These are phyloP conservation scores for Paraphaeosphaeria minitans DNA, from an alignment of 2,329 filamentous ascomycete species.

Conservation along the genomic window DNA sequence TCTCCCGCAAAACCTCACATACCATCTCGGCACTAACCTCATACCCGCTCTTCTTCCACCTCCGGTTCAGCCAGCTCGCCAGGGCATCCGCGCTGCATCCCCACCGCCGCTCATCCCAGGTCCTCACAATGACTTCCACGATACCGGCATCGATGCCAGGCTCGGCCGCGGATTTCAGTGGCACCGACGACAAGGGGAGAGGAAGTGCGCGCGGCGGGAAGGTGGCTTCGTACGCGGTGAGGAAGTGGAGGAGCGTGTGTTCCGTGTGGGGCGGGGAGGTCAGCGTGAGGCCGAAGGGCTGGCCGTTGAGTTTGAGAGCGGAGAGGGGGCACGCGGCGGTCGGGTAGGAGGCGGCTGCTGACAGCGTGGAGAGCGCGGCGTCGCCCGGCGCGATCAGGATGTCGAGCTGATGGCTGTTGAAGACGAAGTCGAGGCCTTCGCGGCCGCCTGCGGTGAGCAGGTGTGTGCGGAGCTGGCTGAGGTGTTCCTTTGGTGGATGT, in stretches of 20 bases:
- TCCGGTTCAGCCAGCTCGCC: slow-evolving; percentile 41
- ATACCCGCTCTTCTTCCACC: slow-evolving; percentile 45
- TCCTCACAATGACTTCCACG: slow-evolving; percentile 39
- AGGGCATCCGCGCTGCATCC: slow-evolving; percentile 41
- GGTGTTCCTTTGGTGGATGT: slow-evolving; percentile 28
- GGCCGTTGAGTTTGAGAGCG: slow-evolving; percentile 43
- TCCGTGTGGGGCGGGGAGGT: slow-evolving; percentile 41
- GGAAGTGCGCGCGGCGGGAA: slow-evolving; percentile 42
- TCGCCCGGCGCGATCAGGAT: slow-evolving; percentile 43
- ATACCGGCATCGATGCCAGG: slow-evolving; percentile 41
- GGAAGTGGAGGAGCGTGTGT: slow-evolving; percentile 41
- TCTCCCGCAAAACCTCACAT: slow-evolving; percentile 41
- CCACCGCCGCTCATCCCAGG: slow-evolving; percentile 42
- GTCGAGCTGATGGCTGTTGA: slow-evolving; percentile 36
- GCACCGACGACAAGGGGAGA: slow-evolving; percentile 34
- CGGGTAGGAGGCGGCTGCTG: slow-evolving; percentile 44
- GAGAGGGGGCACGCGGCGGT: slow-evolving; percentile 42
- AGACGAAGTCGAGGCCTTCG: slow-evolving; percentile 41
- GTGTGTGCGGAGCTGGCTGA: slow-evolving; percentile 33
- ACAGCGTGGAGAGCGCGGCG: slow-evolving; percentile 41
- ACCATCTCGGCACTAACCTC: slow-evolving; percentile 41
- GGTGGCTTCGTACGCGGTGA: slow-evolving; percentile 44
- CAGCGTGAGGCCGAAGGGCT: slow-evolving; percentile 43
- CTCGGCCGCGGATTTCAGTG: slow-evolving; percentile 34
- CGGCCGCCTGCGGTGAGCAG: slow-evolving; percentile 36